Conservation (phyloP, 1,284 basidiomycete species). For the Acaromyces ingoldii region DNA sequence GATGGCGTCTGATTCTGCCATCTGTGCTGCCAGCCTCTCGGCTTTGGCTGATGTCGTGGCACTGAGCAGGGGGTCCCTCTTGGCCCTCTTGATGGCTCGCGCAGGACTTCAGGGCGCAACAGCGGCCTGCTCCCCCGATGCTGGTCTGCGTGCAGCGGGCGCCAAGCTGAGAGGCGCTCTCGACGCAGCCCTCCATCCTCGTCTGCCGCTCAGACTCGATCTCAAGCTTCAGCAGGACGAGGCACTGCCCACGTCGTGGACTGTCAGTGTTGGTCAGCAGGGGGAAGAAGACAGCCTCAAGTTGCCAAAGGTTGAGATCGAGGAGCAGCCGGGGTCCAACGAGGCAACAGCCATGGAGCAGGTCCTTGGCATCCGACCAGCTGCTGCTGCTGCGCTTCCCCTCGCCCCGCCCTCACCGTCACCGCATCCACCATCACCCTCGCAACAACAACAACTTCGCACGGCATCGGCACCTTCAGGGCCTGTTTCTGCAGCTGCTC, state of each 20-base stretch:
- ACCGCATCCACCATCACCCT: background rate
- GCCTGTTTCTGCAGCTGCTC: too few species aligned
- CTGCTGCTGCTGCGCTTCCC: background rate
- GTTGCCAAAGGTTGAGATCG: background rate
- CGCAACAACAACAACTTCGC: background rate
- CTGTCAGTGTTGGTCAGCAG: background rate
- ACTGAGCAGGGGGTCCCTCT: background rate
- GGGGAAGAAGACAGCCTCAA: background rate
- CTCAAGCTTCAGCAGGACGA: background rate
- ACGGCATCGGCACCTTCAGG: too few species aligned
- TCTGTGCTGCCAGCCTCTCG: background rate
- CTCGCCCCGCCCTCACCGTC: background rate
- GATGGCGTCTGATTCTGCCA: background rate
- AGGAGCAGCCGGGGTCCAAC: background rate
- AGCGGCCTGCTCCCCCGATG: background rate
- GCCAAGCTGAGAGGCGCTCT: background rate
- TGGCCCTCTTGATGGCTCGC: background rate
- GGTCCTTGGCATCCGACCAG: background rate
- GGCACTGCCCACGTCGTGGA: too few species aligned
- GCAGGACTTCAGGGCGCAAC: background rate
- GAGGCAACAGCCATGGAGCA: background rate
- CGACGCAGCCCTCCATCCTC: background rate
- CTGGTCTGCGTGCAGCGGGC: background rate
- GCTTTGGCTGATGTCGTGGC: conserved; percentile 1
- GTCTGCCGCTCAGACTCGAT: background rate